A percentile compares a stretch with the other conserved stretches of the same genome.
Conservation (phyloP, 2,329 filamentous ascomycete species). For the Fonsecaea pedrosoi region DNA sequence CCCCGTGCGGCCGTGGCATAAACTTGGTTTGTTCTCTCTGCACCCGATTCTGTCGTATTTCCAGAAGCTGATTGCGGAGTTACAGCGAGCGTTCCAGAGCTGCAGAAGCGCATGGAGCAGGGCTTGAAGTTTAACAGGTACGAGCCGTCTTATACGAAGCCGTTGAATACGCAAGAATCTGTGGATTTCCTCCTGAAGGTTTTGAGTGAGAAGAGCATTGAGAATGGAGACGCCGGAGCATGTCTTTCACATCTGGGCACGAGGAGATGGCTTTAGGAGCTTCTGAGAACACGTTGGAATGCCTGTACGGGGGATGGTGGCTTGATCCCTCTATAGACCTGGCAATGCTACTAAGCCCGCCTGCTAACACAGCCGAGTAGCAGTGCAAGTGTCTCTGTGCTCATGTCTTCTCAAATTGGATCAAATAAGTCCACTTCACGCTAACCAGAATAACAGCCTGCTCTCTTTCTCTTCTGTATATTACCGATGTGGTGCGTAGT, state of each 20-base stretch:
- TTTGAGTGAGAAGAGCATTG: background rate
- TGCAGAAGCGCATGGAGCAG: conserved; percentile 5
- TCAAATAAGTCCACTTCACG: no score
- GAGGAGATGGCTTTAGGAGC: background rate
- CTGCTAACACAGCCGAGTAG: no score
- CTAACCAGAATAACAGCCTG: no score
- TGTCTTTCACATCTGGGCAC: conserved; percentile 4
- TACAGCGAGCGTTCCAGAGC: conserved; percentile 3
- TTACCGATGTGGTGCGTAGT: no score
- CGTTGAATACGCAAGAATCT: conserved; percentile 2
- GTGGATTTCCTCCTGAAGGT: conserved; percentile 4
- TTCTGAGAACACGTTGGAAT: background rate
- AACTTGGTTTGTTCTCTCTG: background rate
- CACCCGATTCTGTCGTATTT: background rate
- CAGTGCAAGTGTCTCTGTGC: no score
- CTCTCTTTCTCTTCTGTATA: no score
- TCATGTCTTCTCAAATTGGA: no score
- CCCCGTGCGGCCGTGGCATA: background rate
- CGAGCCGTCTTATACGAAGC: background rate
- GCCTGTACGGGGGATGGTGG: background rate
- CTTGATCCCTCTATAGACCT: background rate
- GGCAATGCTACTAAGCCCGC: background rate
- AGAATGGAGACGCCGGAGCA: conserved; percentile 2
- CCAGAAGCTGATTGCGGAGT: background rate
- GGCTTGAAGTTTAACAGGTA: background rate